phyloP scores from a whole-genome alignment of 352 stramenopile species.

The Pythium scleroteichum region DNA sequence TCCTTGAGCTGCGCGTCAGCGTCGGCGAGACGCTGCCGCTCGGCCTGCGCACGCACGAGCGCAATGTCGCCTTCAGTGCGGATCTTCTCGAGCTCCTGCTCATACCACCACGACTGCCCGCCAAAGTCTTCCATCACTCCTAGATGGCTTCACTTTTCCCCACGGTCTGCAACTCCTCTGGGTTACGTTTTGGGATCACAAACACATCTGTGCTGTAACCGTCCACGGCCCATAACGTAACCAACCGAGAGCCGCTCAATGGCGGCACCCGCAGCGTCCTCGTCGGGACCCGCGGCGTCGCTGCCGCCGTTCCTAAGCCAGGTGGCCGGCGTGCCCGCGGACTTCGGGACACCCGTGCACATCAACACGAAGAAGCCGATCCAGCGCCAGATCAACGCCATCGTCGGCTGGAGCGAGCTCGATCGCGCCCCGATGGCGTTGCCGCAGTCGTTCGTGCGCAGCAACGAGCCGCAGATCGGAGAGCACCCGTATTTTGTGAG shows the following conservation, averaged over 20 bases:
- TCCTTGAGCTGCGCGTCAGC: slow-evolving; percentile 87
- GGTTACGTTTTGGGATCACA: no score
- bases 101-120: slow-evolving; percentile 35
- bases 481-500: slow-evolving; percentile 88
- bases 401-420: slow-evolving; percentile 78
- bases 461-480: slow-evolving; percentile 72
- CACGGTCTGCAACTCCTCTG: neutral
- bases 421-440: slow-evolving; percentile 77
- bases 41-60: slow-evolving; percentile 75
- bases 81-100: slow-evolving; percentile 90
- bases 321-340: slow-evolving; percentile 43
- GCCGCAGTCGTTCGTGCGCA: slow-evolving; percentile 64
- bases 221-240: no score
- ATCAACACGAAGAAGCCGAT: slow-evolving; percentile 78
- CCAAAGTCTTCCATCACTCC: slow-evolving; percentile 13
- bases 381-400: slow-evolving; percentile 80
- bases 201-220: no score
- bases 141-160: slow-evolving; percentile 11
- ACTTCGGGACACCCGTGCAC: slow-evolving; percentile 66
- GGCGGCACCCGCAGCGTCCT: slow-evolving; percentile 1
- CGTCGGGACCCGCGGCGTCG: slow-evolving; percentile 30
- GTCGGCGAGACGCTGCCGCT: slow-evolving; percentile 85
- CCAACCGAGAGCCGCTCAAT: neutral
- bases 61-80: slow-evolving; percentile 63
- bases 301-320: slow-evolving; percentile 16